These are phyloP conservation scores for Fraxinus floribunda DNA, from an alignment of 305 asterid genomes.

Conservation along the genomic window DNA sequence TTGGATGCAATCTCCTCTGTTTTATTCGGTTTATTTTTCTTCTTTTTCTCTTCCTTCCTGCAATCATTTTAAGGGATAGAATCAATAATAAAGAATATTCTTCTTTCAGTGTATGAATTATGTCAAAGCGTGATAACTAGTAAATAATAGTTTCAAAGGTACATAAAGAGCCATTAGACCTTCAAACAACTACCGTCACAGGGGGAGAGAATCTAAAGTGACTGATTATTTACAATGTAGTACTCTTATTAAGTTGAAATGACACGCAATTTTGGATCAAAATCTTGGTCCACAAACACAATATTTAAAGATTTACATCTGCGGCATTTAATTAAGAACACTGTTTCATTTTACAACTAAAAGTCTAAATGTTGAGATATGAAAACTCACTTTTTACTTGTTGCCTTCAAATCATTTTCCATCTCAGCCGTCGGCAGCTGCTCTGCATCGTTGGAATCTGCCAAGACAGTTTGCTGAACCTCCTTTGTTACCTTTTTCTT, in stretches of 20 bases:
- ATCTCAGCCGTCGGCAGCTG: conserved; percentile 37
- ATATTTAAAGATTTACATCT: background rate
- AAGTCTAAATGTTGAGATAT: conserved; percentile 5
- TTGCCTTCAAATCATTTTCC: conserved; percentile 38
- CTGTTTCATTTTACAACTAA: background rate
- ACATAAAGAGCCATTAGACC: background rate
- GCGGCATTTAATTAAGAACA: conserved; percentile 10
- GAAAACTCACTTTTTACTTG: conserved; percentile 54
- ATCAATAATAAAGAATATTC: conserved; percentile 10
- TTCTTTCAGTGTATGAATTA: conserved; percentile 18
- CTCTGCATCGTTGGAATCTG: conserved; percentile 28
- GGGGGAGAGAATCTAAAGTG: background rate
- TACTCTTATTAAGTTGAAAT: conserved; percentile 2
- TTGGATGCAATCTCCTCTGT: conserved; percentile 39
- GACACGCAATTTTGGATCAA: background rate
- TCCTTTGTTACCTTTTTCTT: conserved; percentile 48
- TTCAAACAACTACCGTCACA: background rate
- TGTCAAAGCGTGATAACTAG: background rate
- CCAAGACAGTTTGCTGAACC: conserved; percentile 31
- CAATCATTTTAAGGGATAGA: conserved; percentile 16
- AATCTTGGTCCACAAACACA: background rate
- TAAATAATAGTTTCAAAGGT: background rate
- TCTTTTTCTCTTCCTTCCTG: conserved; percentile 63
- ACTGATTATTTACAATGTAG: background rate
- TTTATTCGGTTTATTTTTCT: conserved; percentile 55